Percentiles rank a stretch among this genome's conserved stretches.
These are phyloP conservation scores for Termitomyces heimii DNA, from an alignment of 768 basidiomycete species.

Conservation along the genomic window DNA sequence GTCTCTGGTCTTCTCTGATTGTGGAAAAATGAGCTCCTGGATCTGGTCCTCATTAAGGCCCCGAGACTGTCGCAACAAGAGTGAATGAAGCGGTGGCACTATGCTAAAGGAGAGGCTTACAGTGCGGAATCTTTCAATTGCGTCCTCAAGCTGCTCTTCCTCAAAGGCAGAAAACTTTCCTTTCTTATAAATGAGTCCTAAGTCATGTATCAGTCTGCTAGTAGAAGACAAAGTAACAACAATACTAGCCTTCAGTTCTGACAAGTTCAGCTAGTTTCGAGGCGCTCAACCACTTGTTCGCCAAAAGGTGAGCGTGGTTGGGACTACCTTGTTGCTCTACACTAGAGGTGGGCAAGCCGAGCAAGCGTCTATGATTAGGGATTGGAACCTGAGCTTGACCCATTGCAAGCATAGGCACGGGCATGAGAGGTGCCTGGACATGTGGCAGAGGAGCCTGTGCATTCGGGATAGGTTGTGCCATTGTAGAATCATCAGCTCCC, in stretches of 20 bases:
- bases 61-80: slow-evolving; percentile 32
- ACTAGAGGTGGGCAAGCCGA: slow-evolving; percentile 37
- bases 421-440: slow-evolving; percentile 10
- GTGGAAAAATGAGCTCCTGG: slow-evolving; percentile 61
- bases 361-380: slow-evolving; percentile 25
- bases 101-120: slow-evolving; percentile 29
- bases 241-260: slow-evolving; percentile 51
- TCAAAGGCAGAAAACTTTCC: slow-evolving; percentile 83
- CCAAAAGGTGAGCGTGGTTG: slow-evolving; percentile 63
- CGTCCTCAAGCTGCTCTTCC: slow-evolving; percentile 55
- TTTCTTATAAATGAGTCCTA: slow-evolving; percentile 83
- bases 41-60: slow-evolving; percentile 51
- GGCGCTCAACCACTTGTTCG: slow-evolving; percentile 76
- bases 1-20: slow-evolving; percentile 53
- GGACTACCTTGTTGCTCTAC: slow-evolving; percentile 35
- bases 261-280: slow-evolving; percentile 65
- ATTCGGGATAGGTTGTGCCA: slow-evolving; percentile 1
- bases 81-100: not conserved
- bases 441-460: not conserved
- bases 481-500: slow-evolving; percentile 23
- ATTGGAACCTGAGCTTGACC: not conserved
- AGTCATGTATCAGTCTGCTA: not conserved
- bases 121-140: slow-evolving; percentile 56
- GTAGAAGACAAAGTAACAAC: not conserved
- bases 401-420: slow-evolving; percentile 5